Base-by-base conservation (phyloP, 768 basidiomycete genomes). In the Hygrocybe coccinea region DNA sequence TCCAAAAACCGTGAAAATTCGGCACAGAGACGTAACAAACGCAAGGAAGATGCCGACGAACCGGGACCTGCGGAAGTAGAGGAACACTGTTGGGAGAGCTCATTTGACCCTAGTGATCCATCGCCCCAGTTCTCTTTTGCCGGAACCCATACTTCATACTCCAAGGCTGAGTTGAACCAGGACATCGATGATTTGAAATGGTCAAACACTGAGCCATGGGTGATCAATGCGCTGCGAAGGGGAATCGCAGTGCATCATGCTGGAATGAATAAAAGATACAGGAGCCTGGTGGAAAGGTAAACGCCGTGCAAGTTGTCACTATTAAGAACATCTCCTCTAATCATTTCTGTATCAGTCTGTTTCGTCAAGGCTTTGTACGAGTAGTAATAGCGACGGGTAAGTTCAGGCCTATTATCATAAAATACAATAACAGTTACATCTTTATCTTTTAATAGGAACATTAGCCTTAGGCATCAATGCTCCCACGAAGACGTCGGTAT, bases 381-480 rank as follows among this genome's bases (percentile, higher is more conserved):
- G 82, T 89, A 5, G 73, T 88, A 33, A 79, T 89, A 57, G 80
- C 87, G 9, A 88, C 86, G 54, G 80, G 82, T 81, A 49, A 56
- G 33, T 12, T 46, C 7, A 25, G 52, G 29, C 50, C 33, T 8
- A n/a, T 8, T 17, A 37, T 24, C 6, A 17, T 4, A 6, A 55
- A 7, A 19, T 48, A 10, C n/a, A n/a, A n/a, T n/a, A n/a, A n/a
- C n/a, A n/a, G 9, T 17, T 49, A 17, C 49, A 33, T 15, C 24
- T 52, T 22, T 19, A 24, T 56, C 52, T 3, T 61, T 12, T 8
- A 14, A 17, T 50, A 83, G 83, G 82, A 1, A 87, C 86, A 5
- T 71, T 88, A 53, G 86, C 87, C 1, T 71, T 89, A 12, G 87
- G 87, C 55, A 89, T 89, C 62, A 89, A 89, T 62, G 86, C 85